Evolutionary conservation across 2,329 filamentous ascomycete species (phyloP), one percentile per base, ranked within the genome.

Genomic region (Colletotrichum neosansevieriae): DNA sequence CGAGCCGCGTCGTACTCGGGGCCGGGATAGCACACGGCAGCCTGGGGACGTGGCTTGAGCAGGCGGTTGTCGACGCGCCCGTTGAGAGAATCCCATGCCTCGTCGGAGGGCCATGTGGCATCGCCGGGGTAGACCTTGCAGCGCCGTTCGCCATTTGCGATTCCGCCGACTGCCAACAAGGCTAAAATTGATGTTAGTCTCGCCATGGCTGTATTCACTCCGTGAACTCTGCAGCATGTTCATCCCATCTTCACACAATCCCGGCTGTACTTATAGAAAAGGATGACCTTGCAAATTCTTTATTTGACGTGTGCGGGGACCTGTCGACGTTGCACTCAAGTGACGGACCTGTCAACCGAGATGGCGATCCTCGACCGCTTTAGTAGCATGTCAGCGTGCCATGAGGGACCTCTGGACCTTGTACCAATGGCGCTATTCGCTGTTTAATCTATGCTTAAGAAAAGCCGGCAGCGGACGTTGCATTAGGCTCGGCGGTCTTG

Each of bases 171-270:
- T 2, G 21, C 21, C 2, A 21, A 2, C 21, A 21, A 4, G 21
- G 21, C 21, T 4, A 21, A 21, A 21, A 21, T 21, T 21, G 21
- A 21, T 21, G 21, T 3, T 21, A 21, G 21, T 21, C 21, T 21
- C 21, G 21, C 21, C 21, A 21, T 21, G 21, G 4, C 21, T 21
- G 21, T 21, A 21, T 4, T 21, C 21, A 3, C 21, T 21, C 51
- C 60, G 21, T 64, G 65, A 9, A 59, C 45, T 19, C 64, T 58
- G 13, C 60, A 59, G 13, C 38, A 38, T 7, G 36, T 38, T 13
- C 36, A 38, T 38, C 10, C 12, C 36, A 38, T 38, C 36, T 38
- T 6, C 2, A 12, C 3, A 38, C 36, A 9, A 11, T 11, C 3
- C 36, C 36, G 10, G 36, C 12, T 11, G 36, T 19, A 15, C n/a